Evolutionary conservation across 192 early-diverging fungal species (phyloP).

Genomic region (Hyaloraphidium curvatum): DNA sequence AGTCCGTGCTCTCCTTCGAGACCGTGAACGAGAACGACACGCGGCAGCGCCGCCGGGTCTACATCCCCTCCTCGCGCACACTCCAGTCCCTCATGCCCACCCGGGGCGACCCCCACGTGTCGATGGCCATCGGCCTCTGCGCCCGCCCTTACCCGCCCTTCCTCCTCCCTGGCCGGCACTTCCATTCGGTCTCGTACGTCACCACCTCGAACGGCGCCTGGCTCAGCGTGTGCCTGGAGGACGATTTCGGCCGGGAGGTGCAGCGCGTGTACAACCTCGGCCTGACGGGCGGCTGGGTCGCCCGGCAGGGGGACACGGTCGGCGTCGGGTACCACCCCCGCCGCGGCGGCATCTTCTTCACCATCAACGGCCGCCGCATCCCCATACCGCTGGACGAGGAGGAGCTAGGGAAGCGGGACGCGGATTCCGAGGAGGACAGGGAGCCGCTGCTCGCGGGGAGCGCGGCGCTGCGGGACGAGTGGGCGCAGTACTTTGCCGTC

Average conservation of each 20-base stretch:
- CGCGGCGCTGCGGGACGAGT: too few species aligned
- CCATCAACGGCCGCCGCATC: too few species aligned
- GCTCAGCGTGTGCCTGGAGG: neutral
- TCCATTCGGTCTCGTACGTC: neutral
- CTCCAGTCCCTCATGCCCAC: neutral
- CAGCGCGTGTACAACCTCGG: neutral
- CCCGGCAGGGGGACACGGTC: constrained; percentile 1
- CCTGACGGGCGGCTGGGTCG: neutral
- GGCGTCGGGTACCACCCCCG: neutral
- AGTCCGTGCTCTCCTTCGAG: too few species aligned
- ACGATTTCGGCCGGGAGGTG: neutral
- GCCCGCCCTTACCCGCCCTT: neutral
- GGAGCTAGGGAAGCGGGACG: too few species aligned
- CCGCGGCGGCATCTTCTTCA: constrained; percentile 1
- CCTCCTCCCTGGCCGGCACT: neutral
- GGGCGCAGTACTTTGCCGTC: too few species aligned
- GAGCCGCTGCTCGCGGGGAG: too few species aligned
- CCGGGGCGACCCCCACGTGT: neutral
- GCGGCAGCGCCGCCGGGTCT: neutral
- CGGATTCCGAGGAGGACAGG: too few species aligned
- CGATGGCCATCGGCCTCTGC: neutral
- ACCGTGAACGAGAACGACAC: too few species aligned
- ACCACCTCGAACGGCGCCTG: neutral
- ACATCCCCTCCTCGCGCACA: neutral
- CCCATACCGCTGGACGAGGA: too few species aligned